These are phyloP conservation scores for Talaromyces borbonicus DNA, from an alignment of 495 filamentous ascomycete species.

Conservation along the genomic window DNA sequence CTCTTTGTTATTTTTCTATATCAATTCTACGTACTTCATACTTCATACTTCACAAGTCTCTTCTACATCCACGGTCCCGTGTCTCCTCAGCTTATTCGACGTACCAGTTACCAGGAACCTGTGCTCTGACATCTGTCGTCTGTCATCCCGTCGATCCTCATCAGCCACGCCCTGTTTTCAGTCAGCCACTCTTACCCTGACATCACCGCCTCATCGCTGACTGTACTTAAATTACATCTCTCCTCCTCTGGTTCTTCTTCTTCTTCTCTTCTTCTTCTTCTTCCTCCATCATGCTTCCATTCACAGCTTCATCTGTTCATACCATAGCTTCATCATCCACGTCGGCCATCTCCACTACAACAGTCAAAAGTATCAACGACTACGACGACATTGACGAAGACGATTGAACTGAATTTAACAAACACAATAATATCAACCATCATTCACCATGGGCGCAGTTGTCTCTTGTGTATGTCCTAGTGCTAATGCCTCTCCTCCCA, in stretches of 20 bases:
- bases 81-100: too few relatives aligned
- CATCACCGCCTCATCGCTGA: background rate
- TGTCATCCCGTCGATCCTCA: too few relatives aligned
- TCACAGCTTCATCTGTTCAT: conserved; percentile 23
- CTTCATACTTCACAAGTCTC: too few relatives aligned
- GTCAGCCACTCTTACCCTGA: too few relatives aligned
- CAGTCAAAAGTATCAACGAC: conserved; percentile 9
- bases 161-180: too few relatives aligned
- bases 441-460: conserved; percentile 80
- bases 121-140: background rate
- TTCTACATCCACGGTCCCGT: too few relatives aligned
- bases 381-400: conserved; percentile 6
- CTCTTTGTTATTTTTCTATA: too few relatives aligned
- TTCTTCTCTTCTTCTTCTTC: background rate
- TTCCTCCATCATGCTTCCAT: conserved; percentile 22
- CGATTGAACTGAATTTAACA: conserved; percentile 5
- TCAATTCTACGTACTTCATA: too few relatives aligned
- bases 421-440: conserved; percentile 10
- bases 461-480: conserved; percentile 76
- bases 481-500: conserved; percentile 4
- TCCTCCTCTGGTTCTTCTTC: background rate
- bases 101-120: too few relatives aligned
- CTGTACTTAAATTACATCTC: background rate
- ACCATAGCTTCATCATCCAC: conserved; percentile 23
- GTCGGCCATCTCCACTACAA: conserved; percentile 6